Percentiles rank a stretch among this genome's conserved stretches.
Conservation (phyloP, 1,139 yeast genomes). For the Sugiyamaella sp. region DNA sequence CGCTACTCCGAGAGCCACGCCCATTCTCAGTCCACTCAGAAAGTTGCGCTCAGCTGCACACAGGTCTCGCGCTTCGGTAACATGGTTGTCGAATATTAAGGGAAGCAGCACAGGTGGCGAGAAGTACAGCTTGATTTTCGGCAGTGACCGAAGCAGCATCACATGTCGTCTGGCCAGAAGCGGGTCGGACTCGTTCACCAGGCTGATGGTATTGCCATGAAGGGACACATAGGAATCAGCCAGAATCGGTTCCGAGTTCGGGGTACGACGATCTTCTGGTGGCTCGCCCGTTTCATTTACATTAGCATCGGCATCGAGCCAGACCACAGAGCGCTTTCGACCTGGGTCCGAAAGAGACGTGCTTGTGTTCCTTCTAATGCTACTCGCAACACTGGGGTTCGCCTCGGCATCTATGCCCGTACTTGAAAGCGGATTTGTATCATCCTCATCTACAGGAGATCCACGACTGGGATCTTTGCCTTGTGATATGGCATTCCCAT, state of each 20-base stretch:
- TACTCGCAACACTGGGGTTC: too few species aligned
- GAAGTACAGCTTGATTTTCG: slow-evolving; percentile 28
- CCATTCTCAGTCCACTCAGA: slow-evolving; percentile 35
- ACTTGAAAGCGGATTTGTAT: too few species aligned
- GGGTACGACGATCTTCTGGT: too few species aligned
- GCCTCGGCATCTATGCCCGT: too few species aligned
- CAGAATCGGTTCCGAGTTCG: background rate
- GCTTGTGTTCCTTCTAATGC: too few species aligned
- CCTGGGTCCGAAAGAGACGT: too few species aligned
- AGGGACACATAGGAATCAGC: slow-evolving; percentile 7
- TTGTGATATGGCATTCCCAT: background rate
- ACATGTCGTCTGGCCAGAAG: slow-evolving; percentile 15
- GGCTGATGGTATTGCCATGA: slow-evolving; percentile 12
- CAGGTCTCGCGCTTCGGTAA: slow-evolving; percentile 44
- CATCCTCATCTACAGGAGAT: too few species aligned
- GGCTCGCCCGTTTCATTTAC: too few species aligned
- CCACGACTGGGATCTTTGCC: background rate
- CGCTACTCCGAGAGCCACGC: slow-evolving; percentile 37
- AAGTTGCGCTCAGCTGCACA: slow-evolving; percentile 43
- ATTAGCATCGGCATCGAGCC: too few species aligned
- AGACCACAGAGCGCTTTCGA: too few species aligned
- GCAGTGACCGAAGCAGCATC: slow-evolving; percentile 16
- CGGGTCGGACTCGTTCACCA: slow-evolving; percentile 15
- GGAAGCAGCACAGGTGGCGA: slow-evolving; percentile 28
- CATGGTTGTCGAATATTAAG: slow-evolving; percentile 36